phyloP scores from a whole-genome alignment of 331 rosid species.

The Acacia concinna region DNA sequence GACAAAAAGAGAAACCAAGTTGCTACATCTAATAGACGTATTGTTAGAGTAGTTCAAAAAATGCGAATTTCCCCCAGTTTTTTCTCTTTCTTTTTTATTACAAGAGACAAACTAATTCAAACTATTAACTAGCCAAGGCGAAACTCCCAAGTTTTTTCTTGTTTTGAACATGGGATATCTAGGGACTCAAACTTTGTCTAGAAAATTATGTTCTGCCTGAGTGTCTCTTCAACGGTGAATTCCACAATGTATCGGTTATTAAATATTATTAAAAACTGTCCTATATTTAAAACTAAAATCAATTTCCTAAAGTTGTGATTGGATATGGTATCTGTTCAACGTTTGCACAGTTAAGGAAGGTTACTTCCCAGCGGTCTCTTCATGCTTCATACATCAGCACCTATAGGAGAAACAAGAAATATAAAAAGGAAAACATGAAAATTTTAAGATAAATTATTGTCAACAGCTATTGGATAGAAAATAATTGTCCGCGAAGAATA shows the following conservation, averaged over 20 bases:
- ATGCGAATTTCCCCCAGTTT: neutral
- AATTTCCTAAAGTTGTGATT: neutral
- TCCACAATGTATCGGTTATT: neutral
- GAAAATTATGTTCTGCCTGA: neutral
- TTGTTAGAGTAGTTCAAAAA: neutral
- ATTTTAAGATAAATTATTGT: slow-evolving; percentile 10
- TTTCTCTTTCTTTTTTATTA: too few relatives aligned
- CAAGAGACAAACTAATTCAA: too few relatives aligned
- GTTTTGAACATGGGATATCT: neutral
- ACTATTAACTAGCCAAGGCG: too few relatives aligned
- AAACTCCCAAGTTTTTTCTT: neutral
- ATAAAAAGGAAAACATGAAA: neutral
- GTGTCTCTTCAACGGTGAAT: neutral
- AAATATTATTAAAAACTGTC: too few relatives aligned
- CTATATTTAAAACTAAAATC: too few relatives aligned
- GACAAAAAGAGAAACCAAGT: too few relatives aligned
- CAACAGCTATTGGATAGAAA: neutral
- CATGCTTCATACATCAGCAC: neutral
- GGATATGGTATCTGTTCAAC: too few relatives aligned
- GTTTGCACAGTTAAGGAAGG: neutral
- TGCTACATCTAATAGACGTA: too few relatives aligned
- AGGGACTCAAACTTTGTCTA: neutral
- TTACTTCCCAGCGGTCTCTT: neutral
- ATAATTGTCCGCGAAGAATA: neutral
- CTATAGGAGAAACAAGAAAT: neutral